Evolutionary conservation across 257 asterid species (phyloP), one percentile per base, ranked within the genome.

Genomic region (Nicotiana tabacum): DNA sequence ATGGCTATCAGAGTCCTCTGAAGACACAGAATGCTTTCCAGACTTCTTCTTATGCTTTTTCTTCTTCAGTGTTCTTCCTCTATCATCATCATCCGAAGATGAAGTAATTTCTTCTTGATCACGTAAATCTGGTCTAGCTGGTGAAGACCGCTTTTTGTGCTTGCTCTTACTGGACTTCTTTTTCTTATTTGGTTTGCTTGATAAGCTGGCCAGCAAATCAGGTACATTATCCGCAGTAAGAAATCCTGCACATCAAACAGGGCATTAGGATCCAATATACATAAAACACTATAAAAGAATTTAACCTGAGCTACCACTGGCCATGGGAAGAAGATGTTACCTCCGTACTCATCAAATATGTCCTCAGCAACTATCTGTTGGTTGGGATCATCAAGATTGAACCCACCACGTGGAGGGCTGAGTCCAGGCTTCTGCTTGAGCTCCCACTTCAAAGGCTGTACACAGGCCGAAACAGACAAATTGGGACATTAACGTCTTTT

Each of bases 351-450:
- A 70, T 96, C 99, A 82, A 94, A 96, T 80, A 96, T 93, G 89
- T 96, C 98, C 86, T 93, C 99, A 5, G 98, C 98, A 85, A 96
- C 99, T 85, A 96, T 96, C 90, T 96, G 99, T 87, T 96, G 99
- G 89, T 94, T 96, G 76, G 99, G 98, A 81, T 96, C 98, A 57
- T 92, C 97, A 4, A 85, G 87, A 43, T 87, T 58, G 86, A 93
- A 96, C 81, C 99, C 99, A 84, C 99, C 99, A 60, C 88, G 97
- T 27, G 98, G 98, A 72, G 99, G 99, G 85, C 98, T 96, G 89
- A 94, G 81, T 65, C 99, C 98, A 0, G 99, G 99, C 86, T 87
- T 88, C 89, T 95, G 99, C 82, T 94, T 94, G 86, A 95, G 90
- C 89, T 95, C 99, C 99, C 99, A 95, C 85, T 94, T 95, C 85